phyloP scores from a whole-genome alignment of 1,284 basidiomycete species.

The Boletus nobilissimus region DNA sequence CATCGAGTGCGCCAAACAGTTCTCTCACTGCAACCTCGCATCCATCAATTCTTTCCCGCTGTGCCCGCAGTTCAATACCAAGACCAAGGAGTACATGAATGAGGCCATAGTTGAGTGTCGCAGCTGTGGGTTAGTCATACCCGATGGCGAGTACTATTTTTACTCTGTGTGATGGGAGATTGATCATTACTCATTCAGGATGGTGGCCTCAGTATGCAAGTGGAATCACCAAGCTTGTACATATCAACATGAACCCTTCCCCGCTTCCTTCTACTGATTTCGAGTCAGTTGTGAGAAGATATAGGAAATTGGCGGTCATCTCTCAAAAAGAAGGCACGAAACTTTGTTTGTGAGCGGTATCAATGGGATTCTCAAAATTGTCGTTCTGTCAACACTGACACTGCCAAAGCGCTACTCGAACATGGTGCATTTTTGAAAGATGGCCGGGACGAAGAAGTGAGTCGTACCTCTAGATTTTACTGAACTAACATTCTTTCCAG shows the following conservation, averaged over 20 bases:
- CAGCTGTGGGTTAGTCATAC: no score
- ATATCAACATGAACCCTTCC: no score
- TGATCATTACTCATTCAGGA: neutral
- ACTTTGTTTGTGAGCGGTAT: neutral
- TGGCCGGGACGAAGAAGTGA: neutral
- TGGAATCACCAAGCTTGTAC: neutral
- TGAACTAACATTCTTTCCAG: neutral
- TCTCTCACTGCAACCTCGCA: no score
- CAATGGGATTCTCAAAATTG: neutral
- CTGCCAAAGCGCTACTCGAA: neutral
- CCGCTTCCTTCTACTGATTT: no score
- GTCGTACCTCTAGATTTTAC: no score
- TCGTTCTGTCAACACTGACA: neutral
- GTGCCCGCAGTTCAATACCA: no score
- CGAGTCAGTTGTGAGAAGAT: neutral
- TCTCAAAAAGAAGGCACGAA: neutral
- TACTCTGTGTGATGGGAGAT: neutral
- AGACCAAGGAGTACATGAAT: no score
- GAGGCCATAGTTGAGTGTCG: no score
- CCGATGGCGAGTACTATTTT: no score
- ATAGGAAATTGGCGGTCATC: neutral
- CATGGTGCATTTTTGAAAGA: neutral
- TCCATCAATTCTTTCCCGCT: no score
- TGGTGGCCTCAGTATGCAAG: neutral
- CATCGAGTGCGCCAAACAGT: no score